Evolutionary conservation across 257 asterid species (phyloP).

Genomic region (Cinchona pubescens): DNA sequence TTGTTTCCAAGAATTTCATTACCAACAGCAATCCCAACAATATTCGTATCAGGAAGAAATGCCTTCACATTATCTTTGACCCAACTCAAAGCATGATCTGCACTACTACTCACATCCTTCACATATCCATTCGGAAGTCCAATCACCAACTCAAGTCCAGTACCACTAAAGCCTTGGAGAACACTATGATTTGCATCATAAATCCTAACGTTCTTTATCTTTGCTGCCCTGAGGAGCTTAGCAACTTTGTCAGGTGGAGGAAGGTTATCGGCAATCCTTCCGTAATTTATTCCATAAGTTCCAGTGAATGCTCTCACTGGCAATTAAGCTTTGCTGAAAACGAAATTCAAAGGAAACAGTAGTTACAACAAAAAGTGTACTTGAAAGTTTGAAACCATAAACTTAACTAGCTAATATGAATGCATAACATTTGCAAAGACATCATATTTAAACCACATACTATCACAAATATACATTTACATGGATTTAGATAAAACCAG

Average conservation of each 20-base stretch:
- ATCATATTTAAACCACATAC: neutral
- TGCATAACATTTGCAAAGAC: neutral
- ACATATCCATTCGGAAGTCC: slow-evolving; percentile 74
- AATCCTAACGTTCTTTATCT: slow-evolving; percentile 86
- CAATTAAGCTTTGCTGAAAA: slow-evolving; percentile 45
- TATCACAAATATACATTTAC: neutral
- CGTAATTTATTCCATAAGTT: slow-evolving; percentile 88
- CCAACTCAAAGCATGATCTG: slow-evolving; percentile 83
- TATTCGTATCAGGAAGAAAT: slow-evolving; percentile 74
- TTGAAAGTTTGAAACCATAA: neutral
- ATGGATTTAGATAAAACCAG: neutral
- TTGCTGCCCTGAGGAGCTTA: slow-evolving; percentile 67
- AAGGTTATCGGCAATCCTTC: slow-evolving; percentile 89
- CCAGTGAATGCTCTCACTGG: slow-evolving; percentile 74
- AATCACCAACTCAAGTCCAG: slow-evolving; percentile 84
- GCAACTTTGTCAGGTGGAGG: slow-evolving; percentile 90
- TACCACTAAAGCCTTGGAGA: slow-evolving; percentile 71
- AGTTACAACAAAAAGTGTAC: neutral
- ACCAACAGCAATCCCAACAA: slow-evolving; percentile 88
- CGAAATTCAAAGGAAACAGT: slow-evolving; percentile 13
- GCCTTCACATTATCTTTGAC: slow-evolving; percentile 79
- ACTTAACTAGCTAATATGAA: neutral
- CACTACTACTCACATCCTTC: slow-evolving; percentile 57
- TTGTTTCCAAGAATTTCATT: slow-evolving; percentile 70
- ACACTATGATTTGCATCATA: slow-evolving; percentile 77